Evolutionary conservation across 2,329 filamentous ascomycete genomes (phyloP).

Genomic region (Drechslerella dactyloides): DNA sequence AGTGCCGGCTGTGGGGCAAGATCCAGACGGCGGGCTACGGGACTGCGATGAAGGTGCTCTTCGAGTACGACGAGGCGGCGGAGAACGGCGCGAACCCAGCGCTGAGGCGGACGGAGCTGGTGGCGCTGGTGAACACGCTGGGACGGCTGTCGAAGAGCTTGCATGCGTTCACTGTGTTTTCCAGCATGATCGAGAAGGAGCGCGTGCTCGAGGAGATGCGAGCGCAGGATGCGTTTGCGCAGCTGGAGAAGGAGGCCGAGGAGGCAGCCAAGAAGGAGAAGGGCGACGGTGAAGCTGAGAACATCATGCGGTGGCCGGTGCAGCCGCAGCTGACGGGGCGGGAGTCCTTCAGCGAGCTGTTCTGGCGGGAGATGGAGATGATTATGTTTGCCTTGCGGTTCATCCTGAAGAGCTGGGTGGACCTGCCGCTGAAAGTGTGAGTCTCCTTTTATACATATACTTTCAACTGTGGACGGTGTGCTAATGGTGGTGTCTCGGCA

Average conservation of each 20-base stretch:
- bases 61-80: slow-evolving; percentile 74
- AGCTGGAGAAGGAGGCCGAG: slow-evolving; percentile 41
- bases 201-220: slow-evolving; percentile 58
- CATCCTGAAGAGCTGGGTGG: slow-evolving; percentile 73
- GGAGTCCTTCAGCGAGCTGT: slow-evolving; percentile 64
- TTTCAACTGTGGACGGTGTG: not conserved
- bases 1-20: slow-evolving; percentile 97
- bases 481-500: slow-evolving; percentile 7
- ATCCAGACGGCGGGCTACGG: slow-evolving; percentile 94
- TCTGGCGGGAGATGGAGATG: slow-evolving; percentile 69
- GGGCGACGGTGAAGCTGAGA: not conserved
- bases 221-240: slow-evolving; percentile 54
- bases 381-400: slow-evolving; percentile 70
- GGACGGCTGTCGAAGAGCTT: slow-evolving; percentile 84
- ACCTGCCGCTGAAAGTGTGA: slow-evolving; percentile 73
- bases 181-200: slow-evolving; percentile 61
- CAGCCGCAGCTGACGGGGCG: slow-evolving; percentile 54
- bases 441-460: slow-evolving; percentile 58
- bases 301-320: slow-evolving; percentile 23
- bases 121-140: slow-evolving; percentile 92
- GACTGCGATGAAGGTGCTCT: slow-evolving; percentile 91
- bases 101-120: slow-evolving; percentile 86
- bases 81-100: slow-evolving; percentile 70
- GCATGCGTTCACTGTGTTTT: slow-evolving; percentile 74
- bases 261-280: slow-evolving; percentile 48